Evolutionary conservation across 371 early-diverging fungal species (phyloP).

Genomic region (Mortierella sp.): DNA sequence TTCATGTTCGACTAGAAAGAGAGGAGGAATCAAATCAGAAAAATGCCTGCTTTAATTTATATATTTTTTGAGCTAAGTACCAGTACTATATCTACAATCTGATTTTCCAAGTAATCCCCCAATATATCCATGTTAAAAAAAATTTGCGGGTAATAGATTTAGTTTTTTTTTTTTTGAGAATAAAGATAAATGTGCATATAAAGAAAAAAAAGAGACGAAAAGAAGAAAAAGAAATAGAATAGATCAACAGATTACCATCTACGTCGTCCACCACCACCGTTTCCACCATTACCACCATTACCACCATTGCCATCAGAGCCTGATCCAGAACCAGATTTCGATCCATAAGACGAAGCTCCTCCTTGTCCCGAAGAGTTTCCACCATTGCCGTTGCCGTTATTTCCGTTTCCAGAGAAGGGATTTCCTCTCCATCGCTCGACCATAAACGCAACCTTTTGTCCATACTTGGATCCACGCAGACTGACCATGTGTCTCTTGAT

Average conservation of each 20-base stretch:
- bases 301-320: slow-evolving; percentile 13
- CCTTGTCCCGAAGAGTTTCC: slow-evolving; percentile 11
- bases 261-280: slow-evolving; percentile 31
- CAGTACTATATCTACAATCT: neutral
- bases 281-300: slow-evolving; percentile 3
- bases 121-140: neutral
- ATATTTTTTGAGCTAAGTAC: neutral
- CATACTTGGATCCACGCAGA: slow-evolving; percentile 81
- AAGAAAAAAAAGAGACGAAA: slow-evolving; percentile 1
- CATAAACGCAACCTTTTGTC: slow-evolving; percentile 83
- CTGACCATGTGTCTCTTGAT: slow-evolving; percentile 79
- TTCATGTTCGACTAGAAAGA: slow-evolving; percentile 41
- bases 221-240: slow-evolving; percentile 6
- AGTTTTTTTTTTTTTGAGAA: neutral
- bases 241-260: slow-evolving; percentile 17
- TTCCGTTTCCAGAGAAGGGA: slow-evolving; percentile 23
- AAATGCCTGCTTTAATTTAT: neutral
- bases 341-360: slow-evolving; percentile 6
- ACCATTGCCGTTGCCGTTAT: slow-evolving; percentile 8
- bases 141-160: neutral
- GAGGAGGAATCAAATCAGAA: neutral
- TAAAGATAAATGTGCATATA: neutral
- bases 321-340: slow-evolving; percentile 25
- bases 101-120: neutral
- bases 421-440: slow-evolving; percentile 65